Conservation (phyloP, 768 basidiomycete species). For the Collybiopsis confluens region DNA sequence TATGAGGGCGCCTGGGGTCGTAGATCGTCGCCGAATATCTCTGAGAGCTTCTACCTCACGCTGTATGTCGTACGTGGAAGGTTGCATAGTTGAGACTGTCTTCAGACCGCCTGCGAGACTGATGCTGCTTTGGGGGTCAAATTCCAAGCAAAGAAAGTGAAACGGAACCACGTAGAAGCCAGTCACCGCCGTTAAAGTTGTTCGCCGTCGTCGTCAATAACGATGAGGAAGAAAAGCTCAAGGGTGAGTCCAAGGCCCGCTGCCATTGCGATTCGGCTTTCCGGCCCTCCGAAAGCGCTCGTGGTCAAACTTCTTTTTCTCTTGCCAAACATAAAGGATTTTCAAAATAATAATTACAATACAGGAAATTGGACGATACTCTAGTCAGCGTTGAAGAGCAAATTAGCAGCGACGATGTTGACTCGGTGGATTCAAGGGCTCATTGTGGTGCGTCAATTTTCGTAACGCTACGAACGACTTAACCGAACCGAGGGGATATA, state of each 20-base stretch:
- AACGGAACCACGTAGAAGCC: neutral
- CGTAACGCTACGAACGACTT: too few species aligned
- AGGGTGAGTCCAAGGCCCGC: neutral
- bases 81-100: conserved; percentile 46
- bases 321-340: too few species aligned
- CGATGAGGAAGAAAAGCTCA: conserved; percentile 10
- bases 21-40: conserved; percentile 81
- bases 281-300: neutral
- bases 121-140: neutral
- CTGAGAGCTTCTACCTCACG: conserved; percentile 83
- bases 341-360: too few species aligned
- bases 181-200: conserved; percentile 7
- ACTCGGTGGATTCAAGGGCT: too few species aligned
- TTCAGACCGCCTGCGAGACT: neutral
- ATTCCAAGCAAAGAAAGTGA: neutral
- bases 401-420: too few species aligned
- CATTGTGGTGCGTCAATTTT: too few species aligned
- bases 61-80: conserved; percentile 80
- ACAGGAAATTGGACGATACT: too few species aligned
- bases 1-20: conserved; percentile 75
- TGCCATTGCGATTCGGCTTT: conserved; percentile 2
- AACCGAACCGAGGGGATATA: too few species aligned
- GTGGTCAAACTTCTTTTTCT: too few species aligned
- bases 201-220: conserved; percentile 9
- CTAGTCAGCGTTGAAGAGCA: too few species aligned